These are phyloP conservation scores for Tephrocybe sp. DNA, from an alignment of 768 basidiomycete genomes.

Conservation along the genomic window DNA sequence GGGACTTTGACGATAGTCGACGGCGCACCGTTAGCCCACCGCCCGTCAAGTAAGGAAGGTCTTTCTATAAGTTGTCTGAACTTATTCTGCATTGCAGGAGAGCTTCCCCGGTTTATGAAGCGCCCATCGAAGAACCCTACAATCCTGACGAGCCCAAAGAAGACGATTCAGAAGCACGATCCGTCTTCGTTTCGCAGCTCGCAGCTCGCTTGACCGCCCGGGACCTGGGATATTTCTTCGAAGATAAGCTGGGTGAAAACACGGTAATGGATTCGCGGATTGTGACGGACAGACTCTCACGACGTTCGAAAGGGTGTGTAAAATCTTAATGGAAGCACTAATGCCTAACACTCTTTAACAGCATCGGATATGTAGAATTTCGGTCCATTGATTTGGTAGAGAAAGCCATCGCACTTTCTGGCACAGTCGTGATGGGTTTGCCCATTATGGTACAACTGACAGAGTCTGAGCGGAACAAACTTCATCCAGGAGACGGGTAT, in stretches of 20 bases:
- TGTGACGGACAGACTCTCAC: conserved; percentile 92
- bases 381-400: conserved; percentile 87
- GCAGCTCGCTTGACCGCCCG: conserved; percentile 95
- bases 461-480: conserved; percentile 92
- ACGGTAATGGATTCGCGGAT: conserved; percentile 95
- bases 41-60: conserved; percentile 45
- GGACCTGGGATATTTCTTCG: conserved; percentile 98
- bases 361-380: conserved; percentile 98
- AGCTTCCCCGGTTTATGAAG: conserved; percentile 70
- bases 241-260: conserved; percentile 92
- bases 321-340: not conserved
- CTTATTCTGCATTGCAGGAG: conserved; percentile 44
- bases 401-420: conserved; percentile 85
- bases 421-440: conserved; percentile 97
- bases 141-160: conserved; percentile 89
- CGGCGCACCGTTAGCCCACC: conserved; percentile 40
- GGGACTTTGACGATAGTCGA: conserved; percentile 33
- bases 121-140: conserved; percentile 63
- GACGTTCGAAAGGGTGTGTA: conserved; percentile 94
- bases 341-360: conserved; percentile 28
- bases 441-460: conserved; percentile 97
- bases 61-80: conserved; percentile 1
- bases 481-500: conserved; percentile 87
- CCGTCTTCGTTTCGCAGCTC: conserved; percentile 98
- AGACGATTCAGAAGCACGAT: conserved; percentile 97